These are phyloP conservation scores for Ambrosia artemisiifolia DNA, from an alignment of 129 eudicot species.

Conservation along the genomic window DNA sequence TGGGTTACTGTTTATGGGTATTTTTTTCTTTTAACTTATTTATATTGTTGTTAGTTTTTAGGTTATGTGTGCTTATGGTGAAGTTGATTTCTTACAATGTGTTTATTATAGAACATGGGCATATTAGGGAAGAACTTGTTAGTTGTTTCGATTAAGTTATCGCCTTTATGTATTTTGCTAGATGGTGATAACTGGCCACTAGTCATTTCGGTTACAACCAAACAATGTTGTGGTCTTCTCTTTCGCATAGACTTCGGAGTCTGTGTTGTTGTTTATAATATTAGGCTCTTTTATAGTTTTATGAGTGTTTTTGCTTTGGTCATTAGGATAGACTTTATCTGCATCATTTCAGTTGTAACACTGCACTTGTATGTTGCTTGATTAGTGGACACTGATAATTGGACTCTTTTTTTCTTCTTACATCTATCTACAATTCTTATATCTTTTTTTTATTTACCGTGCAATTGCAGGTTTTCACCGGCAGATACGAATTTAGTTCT, in stretches of 20 bases:
- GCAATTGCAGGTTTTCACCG: constrained; percentile 65
- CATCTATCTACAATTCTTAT: neutral
- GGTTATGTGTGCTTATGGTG: neutral
- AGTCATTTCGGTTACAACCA: neutral
- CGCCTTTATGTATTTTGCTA: neutral
- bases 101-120: neutral
- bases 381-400: neutral
- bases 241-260: neutral
- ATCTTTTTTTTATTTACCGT: neutral
- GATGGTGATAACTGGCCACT: neutral
- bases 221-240: neutral
- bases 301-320: neutral
- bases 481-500: constrained; percentile 84
- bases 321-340: neutral
- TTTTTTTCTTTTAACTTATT: neutral
- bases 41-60: neutral
- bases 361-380: neutral
- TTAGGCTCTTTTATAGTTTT: neutral
- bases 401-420: neutral
- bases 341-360: neutral
- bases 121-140: neutral
- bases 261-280: neutral
- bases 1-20: constrained; percentile 99
- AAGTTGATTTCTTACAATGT: neutral
- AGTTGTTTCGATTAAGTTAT: neutral